These are phyloP conservation scores for Pseudocercospora fuligena DNA, from an alignment of 2,329 filamentous ascomycete species.

Conservation along the genomic window DNA sequence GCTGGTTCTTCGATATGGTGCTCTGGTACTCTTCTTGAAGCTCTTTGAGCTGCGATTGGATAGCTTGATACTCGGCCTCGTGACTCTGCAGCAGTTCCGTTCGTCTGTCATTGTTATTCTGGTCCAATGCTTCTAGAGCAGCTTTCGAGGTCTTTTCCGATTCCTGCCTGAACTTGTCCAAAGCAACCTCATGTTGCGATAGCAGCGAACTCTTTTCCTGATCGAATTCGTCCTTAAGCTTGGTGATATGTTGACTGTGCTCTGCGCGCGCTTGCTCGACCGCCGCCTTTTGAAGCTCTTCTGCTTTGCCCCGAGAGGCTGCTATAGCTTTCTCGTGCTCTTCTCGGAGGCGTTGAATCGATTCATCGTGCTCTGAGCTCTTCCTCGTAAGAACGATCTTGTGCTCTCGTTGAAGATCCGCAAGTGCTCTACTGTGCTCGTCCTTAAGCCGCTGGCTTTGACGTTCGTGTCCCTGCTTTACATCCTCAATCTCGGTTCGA, in stretches of 20 bases:
- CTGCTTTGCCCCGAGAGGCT: slow-evolving; percentile 18
- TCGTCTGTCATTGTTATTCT: neutral
- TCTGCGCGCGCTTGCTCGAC: slow-evolving; percentile 11
- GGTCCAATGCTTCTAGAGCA: slow-evolving; percentile 8
- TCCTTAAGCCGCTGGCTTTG: neutral
- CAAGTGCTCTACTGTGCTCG: neutral
- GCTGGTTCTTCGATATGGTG: neutral
- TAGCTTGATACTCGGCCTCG: neutral
- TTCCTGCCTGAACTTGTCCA: slow-evolving; percentile 1
- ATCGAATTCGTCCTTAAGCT: slow-evolving; percentile 13
- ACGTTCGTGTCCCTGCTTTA: neutral
- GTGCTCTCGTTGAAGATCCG: neutral
- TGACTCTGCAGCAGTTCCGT: slow-evolving; percentile 4
- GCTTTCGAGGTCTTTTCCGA: neutral
- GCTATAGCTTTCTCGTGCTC: slow-evolving; percentile 25
- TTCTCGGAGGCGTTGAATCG: too few relatives aligned
- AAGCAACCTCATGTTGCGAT: neutral
- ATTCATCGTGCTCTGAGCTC: too few relatives aligned
- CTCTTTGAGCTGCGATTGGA: slow-evolving; percentile 14
- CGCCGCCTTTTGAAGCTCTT: slow-evolving; percentile 15
- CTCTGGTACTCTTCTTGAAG: slow-evolving; percentile 15
- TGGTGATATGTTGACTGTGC: slow-evolving; percentile 2
- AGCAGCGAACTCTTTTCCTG: slow-evolving; percentile 3
- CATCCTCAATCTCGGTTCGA: neutral
- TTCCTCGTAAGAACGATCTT: neutral